These are phyloP conservation scores for Rhodotorula babjevae DNA, from an alignment of 768 basidiomycete genomes.

Conservation along the genomic window DNA sequence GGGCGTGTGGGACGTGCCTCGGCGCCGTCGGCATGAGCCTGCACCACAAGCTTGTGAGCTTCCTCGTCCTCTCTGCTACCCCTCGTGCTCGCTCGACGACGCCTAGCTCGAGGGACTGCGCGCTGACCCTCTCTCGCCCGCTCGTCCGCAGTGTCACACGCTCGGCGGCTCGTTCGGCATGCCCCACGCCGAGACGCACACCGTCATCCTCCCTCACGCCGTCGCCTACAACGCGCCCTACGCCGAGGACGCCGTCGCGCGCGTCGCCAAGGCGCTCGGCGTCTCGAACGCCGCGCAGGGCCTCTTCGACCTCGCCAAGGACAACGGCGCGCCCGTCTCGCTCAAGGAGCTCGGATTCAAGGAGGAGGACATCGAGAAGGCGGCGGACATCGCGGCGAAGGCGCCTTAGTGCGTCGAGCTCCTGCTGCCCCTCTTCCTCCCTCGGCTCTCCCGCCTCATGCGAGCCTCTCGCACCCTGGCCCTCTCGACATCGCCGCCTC, in stretches of 20 bases:
- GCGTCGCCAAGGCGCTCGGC: constrained; percentile 47
- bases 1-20: constrained; percentile 48
- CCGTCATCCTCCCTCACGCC: constrained; percentile 51
- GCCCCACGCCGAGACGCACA: constrained; percentile 52
- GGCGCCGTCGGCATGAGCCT: constrained; percentile 49
- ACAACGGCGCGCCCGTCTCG: constrained; percentile 45
- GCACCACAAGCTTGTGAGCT: constrained; percentile 49
- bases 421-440: neutral
- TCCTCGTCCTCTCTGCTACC: neutral
- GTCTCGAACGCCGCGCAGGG: constrained; percentile 43
- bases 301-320: constrained; percentile 43
- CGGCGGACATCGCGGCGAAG: constrained; percentile 49
- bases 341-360: constrained; percentile 51
- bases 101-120: too few species aligned
- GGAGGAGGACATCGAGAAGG: constrained; percentile 50
- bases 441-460: too few species aligned
- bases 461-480: too few species aligned
- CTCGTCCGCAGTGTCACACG: constrained; percentile 25
- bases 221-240: constrained; percentile 51
- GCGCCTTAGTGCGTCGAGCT: constrained; percentile 44
- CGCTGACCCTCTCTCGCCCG: too few species aligned
- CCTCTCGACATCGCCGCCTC: too few species aligned
- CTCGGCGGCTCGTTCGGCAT: constrained; percentile 51
- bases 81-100: too few species aligned
- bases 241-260: constrained; percentile 46